These are phyloP conservation scores for Solanum hybrid DNA, from an alignment of 305 asterid species.

Conservation along the genomic window DNA sequence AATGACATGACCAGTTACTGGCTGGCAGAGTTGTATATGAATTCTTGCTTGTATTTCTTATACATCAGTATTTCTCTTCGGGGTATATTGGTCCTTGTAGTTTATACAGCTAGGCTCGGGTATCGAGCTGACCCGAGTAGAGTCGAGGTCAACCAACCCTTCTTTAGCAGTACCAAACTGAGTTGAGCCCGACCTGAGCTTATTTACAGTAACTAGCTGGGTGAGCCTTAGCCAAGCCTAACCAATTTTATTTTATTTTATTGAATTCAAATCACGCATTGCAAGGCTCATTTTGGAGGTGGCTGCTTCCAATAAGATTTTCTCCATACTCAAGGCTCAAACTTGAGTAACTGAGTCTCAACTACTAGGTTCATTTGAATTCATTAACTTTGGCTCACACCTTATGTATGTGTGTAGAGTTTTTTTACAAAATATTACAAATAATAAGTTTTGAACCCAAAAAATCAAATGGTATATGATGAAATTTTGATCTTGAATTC, in stretches of 20 bases:
- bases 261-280: background rate
- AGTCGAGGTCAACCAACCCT: background rate
- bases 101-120: background rate
- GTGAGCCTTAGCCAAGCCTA: background rate
- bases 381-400: background rate
- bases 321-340: background rate
- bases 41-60: background rate
- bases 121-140: background rate
- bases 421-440: background rate
- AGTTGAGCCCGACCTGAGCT: background rate
- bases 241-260: background rate
- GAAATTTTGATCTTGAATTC: background rate
- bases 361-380: background rate
- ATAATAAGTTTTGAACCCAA: background rate
- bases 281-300: background rate
- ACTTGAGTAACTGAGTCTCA: too few species aligned
- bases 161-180: background rate
- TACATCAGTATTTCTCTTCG: background rate
- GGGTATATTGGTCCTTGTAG: background rate
- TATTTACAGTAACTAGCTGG: background rate
- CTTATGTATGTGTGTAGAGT: background rate
- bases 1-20: background rate
- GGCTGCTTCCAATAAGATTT: background rate
- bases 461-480: background rate
- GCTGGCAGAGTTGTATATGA: background rate